Conservation (phyloP, 208 protist species). For the Acanthamoeba divionensis region DNA sequence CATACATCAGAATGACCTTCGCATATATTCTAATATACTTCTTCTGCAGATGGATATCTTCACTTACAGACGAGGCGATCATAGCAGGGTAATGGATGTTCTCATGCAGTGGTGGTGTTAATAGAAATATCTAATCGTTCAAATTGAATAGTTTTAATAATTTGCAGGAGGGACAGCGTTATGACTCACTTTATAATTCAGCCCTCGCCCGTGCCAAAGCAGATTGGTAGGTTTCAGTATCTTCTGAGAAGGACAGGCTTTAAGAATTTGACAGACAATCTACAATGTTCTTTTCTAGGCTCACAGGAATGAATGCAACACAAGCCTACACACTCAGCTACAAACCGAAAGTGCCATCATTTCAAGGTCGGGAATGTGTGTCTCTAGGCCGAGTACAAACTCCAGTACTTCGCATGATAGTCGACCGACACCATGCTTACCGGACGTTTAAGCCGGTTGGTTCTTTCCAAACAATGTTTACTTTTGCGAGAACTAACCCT, state of each 20-base stretch:
- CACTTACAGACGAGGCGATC: slow-evolving; percentile 50
- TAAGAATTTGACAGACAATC: background rate
- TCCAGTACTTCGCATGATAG: slow-evolving; percentile 39
- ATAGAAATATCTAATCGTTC: background rate
- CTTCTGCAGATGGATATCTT: slow-evolving; percentile 42
- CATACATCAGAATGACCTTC: too few relatives aligned
- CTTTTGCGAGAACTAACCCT: background rate
- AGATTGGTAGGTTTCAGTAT: background rate
- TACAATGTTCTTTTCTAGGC: background rate
- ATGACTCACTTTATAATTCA: slow-evolving; percentile 10
- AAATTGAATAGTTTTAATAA: background rate
- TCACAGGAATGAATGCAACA: slow-evolving; percentile 43
- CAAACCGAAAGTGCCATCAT: slow-evolving; percentile 21
- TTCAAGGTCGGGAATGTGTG: background rate
- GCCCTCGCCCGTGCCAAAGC: slow-evolving; percentile 4
- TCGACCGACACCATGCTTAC: background rate
- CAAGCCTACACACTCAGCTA: slow-evolving; percentile 50
- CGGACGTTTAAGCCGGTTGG: slow-evolving; percentile 20
- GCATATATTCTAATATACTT: background rate
- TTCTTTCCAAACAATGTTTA: background rate
- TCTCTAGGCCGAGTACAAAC: slow-evolving; percentile 45
- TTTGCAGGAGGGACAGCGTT: background rate
- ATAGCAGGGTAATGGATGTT: background rate
- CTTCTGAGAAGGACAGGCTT: background rate
- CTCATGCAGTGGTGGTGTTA: background rate